phyloP scores from a whole-genome alignment of 257 asterid genomes.

The Perilla frutescens region DNA sequence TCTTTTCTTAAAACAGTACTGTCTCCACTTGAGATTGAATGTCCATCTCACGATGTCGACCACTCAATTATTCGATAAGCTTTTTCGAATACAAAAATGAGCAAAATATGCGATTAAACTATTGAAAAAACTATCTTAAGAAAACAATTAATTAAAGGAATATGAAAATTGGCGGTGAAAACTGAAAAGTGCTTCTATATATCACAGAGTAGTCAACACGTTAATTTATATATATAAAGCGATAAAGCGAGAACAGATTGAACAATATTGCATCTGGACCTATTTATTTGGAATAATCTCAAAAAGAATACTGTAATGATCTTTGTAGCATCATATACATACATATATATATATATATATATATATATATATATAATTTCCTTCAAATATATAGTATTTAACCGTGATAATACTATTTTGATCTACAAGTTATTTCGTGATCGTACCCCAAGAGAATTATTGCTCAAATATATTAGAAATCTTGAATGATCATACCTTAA shows the following conservation, averaged over 20 bases:
- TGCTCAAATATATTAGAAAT: background rate
- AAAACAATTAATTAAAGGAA: background rate
- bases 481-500: background rate
- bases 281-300: too few species aligned
- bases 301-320: too few species aligned
- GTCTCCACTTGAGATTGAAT: slow-evolving; percentile 12
- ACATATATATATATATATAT: too few species aligned
- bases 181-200: too few species aligned
- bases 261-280: background rate
- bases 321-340: too few species aligned
- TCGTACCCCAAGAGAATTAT: background rate
- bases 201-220: background rate
- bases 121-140: background rate
- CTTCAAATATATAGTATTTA: too few species aligned
- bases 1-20: background rate
- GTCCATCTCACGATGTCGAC: slow-evolving; percentile 27
- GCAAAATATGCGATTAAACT: background rate
- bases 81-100: background rate
- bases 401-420: too few species aligned
- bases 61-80: slow-evolving; percentile 7
- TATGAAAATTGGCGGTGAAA: too few species aligned
- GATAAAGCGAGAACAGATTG: background rate
- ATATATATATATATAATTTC: too few species aligned
- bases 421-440: too few species aligned
- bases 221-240: background rate